These are phyloP conservation scores for Blastobotrys chiropterorum DNA, from an alignment of 805 yeast species.

Conservation along the genomic window DNA sequence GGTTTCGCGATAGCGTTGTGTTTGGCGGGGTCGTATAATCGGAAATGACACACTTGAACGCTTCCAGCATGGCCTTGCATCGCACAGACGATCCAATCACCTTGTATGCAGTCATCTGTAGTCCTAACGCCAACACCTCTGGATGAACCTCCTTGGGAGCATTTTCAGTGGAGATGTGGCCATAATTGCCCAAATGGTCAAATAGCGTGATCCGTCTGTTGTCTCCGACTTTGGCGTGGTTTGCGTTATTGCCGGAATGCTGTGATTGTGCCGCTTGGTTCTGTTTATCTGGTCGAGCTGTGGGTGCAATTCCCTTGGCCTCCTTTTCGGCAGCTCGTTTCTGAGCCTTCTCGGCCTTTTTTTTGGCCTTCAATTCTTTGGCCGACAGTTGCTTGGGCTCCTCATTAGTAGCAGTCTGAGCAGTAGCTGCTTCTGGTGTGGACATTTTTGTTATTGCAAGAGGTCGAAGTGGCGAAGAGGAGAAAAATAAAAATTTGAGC, in stretches of 20 bases:
- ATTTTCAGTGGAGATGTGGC: slow-evolving; percentile 38
- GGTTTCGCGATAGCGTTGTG: slow-evolving; percentile 77
- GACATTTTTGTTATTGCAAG: neutral
- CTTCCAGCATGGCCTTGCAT: slow-evolving; percentile 75
- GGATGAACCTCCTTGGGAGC: slow-evolving; percentile 78
- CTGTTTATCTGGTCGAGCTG: neutral
- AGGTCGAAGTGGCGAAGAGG: too few relatives aligned
- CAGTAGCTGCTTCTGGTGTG: neutral
- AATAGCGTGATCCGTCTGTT: slow-evolving; percentile 27
- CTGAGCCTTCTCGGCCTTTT: slow-evolving; percentile 86
- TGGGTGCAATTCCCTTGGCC: slow-evolving; percentile 38
- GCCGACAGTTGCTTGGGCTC: slow-evolving; percentile 41
- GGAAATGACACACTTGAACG: slow-evolving; percentile 70
- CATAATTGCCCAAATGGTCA: slow-evolving; percentile 33
- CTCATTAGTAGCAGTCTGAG: neutral
- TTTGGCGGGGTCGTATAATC: slow-evolving; percentile 84
- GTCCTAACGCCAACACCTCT: slow-evolving; percentile 66
- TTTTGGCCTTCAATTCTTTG: slow-evolving; percentile 79
- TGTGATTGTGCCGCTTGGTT: slow-evolving; percentile 31
- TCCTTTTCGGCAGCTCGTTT: slow-evolving; percentile 85
- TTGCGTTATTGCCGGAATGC: slow-evolving; percentile 13
- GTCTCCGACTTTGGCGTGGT: slow-evolving; percentile 4
- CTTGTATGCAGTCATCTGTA: slow-evolving; percentile 74
- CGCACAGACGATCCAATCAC: slow-evolving; percentile 88
- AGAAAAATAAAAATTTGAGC: too few relatives aligned